Conservation (phyloP, 176 grass and related monocot species). For the Aegilops sharonensis region DNA sequence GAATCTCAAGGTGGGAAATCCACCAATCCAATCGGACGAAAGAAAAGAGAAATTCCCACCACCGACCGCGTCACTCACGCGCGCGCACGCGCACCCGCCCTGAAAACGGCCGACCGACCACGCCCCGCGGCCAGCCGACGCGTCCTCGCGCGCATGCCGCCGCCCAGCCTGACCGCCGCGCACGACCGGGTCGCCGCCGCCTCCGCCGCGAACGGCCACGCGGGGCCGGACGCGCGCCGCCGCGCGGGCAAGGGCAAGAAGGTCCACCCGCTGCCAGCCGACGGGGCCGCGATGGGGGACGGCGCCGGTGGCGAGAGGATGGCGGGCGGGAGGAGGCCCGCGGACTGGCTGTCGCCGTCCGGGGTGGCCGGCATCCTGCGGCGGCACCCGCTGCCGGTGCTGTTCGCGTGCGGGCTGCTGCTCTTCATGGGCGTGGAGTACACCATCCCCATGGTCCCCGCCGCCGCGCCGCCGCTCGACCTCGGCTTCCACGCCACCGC, state of each 20-base stretch:
- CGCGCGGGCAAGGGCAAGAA: constrained; percentile 19
- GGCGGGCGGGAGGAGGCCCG: not conserved
- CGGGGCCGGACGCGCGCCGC: not conserved
- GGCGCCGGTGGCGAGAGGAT: not conserved
- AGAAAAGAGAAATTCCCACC: not conserved
- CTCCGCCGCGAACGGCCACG: not conserved
- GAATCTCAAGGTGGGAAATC: not conserved
- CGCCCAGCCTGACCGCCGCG: constrained; percentile 34
- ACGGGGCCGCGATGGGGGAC: not conserved
- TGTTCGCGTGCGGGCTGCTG: constrained; percentile 56
- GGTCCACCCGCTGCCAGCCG: not conserved
- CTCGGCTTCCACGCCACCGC: constrained; percentile 63
- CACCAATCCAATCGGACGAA: not conserved
- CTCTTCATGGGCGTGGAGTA: constrained; percentile 96
- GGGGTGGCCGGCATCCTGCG: constrained; percentile 13
- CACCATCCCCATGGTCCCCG: constrained; percentile 74
- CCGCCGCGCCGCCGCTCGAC: constrained; percentile 65
- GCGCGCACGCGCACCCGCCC: not conserved
- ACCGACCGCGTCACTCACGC: constrained; percentile 8
- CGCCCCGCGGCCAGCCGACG: not conserved
- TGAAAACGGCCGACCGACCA: not conserved
- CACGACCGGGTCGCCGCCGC: not conserved
- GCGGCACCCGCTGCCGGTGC: constrained; percentile 54
- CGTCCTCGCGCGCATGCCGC: constrained; percentile 30
- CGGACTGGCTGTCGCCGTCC: constrained; percentile 29